A percentile compares a stretch with the other conserved stretches of the same genome.
phyloP scores from a whole-genome alignment of 306 rosid genomes.

The Trifolium fragiferum region DNA sequence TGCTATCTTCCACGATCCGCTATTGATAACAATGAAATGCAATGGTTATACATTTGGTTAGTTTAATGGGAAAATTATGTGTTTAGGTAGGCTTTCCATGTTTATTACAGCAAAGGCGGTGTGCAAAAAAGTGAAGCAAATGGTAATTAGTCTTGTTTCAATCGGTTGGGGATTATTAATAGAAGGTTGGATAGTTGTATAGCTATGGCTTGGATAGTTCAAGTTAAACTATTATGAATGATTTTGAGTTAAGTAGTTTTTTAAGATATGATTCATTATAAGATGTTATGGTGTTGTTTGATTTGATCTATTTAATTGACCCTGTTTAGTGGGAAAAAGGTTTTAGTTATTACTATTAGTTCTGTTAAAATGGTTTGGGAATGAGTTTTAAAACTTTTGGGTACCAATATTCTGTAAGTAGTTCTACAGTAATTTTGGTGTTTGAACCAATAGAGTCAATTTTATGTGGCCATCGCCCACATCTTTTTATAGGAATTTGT shows the following conservation, averaged over 20 bases:
- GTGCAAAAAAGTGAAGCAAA: background rate
- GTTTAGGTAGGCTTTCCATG: constrained; percentile 3
- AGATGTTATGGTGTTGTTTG: background rate
- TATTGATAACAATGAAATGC: background rate
- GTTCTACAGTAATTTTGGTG: background rate
- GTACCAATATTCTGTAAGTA: background rate
- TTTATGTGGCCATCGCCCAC: constrained; percentile 4
- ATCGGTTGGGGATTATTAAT: background rate
- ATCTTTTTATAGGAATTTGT: background rate
- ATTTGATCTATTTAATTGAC: background rate
- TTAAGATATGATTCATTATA: background rate
- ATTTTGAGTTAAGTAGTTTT: background rate
- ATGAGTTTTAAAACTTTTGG: background rate
- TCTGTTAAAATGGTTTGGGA: background rate
- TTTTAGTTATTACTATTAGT: background rate
- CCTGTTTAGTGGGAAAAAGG: background rate
- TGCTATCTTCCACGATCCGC: background rate
- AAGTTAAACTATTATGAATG: background rate
- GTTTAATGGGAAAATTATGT: background rate
- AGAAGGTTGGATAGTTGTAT: background rate
- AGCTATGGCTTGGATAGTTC: background rate
- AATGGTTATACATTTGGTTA: background rate
- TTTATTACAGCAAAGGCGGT: background rate
- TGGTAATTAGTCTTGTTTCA: constrained; percentile 5
- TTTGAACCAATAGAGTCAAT: constrained; percentile 6